Evolutionary conservation across 2,329 filamentous ascomycete genomes (phyloP).

Genomic region (Fusarium chuoi): DNA sequence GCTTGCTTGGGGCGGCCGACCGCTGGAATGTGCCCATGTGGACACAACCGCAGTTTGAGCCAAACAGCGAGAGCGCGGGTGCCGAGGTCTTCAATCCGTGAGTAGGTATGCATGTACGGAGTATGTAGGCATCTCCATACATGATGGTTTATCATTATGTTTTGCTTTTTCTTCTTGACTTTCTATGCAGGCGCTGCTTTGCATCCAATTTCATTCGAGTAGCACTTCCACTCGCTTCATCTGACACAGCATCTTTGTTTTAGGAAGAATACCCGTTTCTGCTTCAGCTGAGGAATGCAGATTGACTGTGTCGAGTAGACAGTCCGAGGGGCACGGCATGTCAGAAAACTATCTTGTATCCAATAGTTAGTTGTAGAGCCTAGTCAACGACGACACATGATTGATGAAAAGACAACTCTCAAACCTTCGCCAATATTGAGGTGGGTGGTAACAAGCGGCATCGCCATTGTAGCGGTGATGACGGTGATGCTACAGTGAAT

Average conservation of each 20-base stretch:
- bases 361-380: neutral
- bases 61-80: constrained; percentile 11
- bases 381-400: constrained; percentile 8
- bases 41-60: constrained; percentile 14
- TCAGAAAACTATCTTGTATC: constrained; percentile 2
- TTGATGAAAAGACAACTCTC: constrained; percentile 1
- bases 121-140: neutral
- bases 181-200: constrained; percentile 18
- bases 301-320: constrained; percentile 4
- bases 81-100: constrained; percentile 16
- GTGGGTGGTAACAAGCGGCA: constrained; percentile 15
- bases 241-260: constrained; percentile 16
- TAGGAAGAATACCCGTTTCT: constrained; percentile 11
- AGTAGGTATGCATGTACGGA: neutral
- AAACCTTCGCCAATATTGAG: neutral
- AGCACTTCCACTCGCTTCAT: neutral
- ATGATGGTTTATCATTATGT: constrained; percentile 1
- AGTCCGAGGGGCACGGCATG: constrained; percentile 1
- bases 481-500: constrained; percentile 34
- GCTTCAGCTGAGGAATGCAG: constrained; percentile 28
- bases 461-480: constrained; percentile 25
- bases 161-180: constrained; percentile 25
- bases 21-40: constrained; percentile 39
- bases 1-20: constrained; percentile 37
- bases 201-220: constrained; percentile 1